Evolutionary conservation across 305 asterid species (phyloP), one percentile per base, ranked within the genome.

Genomic region (Plantago coronopus): DNA sequence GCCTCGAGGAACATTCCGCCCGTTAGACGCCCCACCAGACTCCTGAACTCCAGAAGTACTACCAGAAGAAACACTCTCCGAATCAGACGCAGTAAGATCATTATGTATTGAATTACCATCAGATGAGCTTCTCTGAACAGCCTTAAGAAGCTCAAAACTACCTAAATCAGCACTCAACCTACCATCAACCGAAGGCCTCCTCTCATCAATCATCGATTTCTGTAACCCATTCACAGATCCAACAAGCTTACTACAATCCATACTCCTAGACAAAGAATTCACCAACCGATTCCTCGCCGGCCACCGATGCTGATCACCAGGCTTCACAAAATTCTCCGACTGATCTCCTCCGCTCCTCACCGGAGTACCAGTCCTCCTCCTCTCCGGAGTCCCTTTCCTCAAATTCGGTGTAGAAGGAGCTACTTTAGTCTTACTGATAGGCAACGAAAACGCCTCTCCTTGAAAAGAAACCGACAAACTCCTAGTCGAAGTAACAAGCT

Each of bases 41-140:
- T 88, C 96, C 65, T 81, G 96, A 61, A 79, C 76, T 43, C 86
- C 98, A 8, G 95, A 78, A 66, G 95, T 87, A 71, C 99, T 93
- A 62, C 95, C 97, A 23, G 99, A 93, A 27, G 97, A 93, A 48
- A 83, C 95, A 57, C 96, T 93, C 67, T 93, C 99, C 2, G 97
- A 82, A 75, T 93, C 99, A 17, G 96, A 89, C 6, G 84, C 83
- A 43, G 85, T 81, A 63, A 77, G 79, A 70, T 87, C 93, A 78
- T 71, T 72, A 68, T 67, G 72, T 21, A 67, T 82, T 11, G 77
- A 78, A 77, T 76, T 78, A 46, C 79, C 82, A 63, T 80, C 79
- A 10, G 61, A 66, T 29, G 55, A 3, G 38, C 38, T 69, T 60
- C 51, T 76, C 40, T 58, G 74, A 69, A 67, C 79, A 21, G 65